These are phyloP conservation scores for Fonsecaea erecta DNA, from an alignment of 2,329 filamentous ascomycete genomes.

Conservation along the genomic window DNA sequence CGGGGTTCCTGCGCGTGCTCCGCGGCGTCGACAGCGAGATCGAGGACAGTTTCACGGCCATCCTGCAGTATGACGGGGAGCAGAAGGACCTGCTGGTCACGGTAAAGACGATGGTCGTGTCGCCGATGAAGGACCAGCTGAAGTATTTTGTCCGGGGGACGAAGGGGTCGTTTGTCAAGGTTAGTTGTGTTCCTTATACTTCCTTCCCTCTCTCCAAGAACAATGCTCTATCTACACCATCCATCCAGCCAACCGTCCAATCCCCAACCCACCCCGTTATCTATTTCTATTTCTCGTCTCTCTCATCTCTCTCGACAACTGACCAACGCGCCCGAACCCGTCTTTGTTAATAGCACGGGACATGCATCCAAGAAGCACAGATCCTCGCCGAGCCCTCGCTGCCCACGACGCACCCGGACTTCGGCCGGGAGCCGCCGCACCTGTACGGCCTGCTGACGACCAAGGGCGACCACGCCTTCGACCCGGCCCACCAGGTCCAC, in stretches of 20 bases:
- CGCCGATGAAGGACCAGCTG: conserved; percentile 69
- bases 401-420: conserved; percentile 63
- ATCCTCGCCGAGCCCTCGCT: conserved; percentile 65
- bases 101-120: conserved; percentile 70
- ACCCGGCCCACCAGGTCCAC: conserved; percentile 10
- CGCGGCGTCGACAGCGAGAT: conserved; percentile 59
- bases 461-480: conserved; percentile 11
- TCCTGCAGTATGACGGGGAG: conserved; percentile 68
- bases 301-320: no score
- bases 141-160: conserved; percentile 77
- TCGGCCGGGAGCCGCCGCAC: conserved; percentile 66
- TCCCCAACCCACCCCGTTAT: background rate
- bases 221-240: no score
- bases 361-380: conserved; percentile 70
- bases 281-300: no score
- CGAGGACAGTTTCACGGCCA: conserved; percentile 60
- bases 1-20: conserved; percentile 68
- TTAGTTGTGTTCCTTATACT: conserved; percentile 1
- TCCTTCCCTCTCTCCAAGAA: background rate
- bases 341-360: conserved; percentile 16
- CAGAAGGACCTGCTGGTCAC: conserved; percentile 61
- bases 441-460: conserved; percentile 61
- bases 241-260: no score
- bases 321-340: no score
- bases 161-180: conserved; percentile 74